Percentiles rank a stretch among this genome's conserved stretches.
Conservation (phyloP, 148 eudicot genomes). For the Spergularia bocconei region DNA sequence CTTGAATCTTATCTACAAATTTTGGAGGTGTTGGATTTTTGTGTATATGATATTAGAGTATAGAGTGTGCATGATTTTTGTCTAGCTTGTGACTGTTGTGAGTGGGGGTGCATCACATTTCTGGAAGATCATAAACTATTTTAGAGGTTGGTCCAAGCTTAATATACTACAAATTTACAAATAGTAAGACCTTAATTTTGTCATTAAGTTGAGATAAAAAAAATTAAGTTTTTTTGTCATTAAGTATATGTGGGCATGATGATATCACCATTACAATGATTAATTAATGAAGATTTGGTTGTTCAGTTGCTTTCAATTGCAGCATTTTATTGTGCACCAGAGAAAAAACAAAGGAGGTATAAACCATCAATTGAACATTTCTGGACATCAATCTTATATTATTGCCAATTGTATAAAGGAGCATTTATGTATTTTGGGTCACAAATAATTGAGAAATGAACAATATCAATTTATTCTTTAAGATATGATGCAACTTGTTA, state of each 20-base stretch:
- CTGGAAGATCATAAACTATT: neutral
- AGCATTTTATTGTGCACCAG: neutral
- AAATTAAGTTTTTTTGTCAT: neutral
- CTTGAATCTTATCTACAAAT: constrained; percentile 18
- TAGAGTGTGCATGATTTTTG: neutral
- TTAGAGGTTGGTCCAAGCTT: neutral
- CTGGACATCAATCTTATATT: neutral
- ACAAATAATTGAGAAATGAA: too few species aligned
- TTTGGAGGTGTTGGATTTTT: neutral
- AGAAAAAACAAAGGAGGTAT: neutral
- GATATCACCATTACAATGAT: constrained; percentile 26
- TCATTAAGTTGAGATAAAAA: neutral
- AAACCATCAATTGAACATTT: neutral
- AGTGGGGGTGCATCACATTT: neutral
- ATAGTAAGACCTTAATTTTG: neutral
- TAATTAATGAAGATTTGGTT: constrained; percentile 25
- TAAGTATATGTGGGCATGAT: constrained; percentile 22
- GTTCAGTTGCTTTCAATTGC: constrained; percentile 25
- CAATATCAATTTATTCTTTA: neutral
- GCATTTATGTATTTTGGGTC: too few species aligned
- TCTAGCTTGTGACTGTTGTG: neutral
- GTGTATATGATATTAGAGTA: neutral
- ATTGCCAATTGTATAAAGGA: neutral
- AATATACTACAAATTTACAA: too few species aligned
- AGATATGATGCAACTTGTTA: neutral